Base-by-base conservation (phyloP, 2,329 filamentous ascomycete species). In the Sporothrix pseudoabietina region DNA sequence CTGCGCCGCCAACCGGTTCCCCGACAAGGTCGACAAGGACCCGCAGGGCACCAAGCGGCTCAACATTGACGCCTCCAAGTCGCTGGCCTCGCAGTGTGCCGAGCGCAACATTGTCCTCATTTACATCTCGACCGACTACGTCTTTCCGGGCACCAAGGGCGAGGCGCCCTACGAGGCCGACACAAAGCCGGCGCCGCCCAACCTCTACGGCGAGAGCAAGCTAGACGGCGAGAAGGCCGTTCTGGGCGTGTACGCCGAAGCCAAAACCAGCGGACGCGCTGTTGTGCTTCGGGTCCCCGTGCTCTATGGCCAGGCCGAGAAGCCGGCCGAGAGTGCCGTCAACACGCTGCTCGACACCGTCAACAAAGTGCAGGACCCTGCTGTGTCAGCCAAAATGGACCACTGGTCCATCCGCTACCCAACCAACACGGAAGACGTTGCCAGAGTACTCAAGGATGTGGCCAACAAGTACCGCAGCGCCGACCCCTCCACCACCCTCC, bases 391-490 rank as follows among this genome's bases (percentile, higher is more conserved):
- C 55, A 90, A 88, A 79, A 94, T 97, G 90, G 94, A 97, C 78
- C 90, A 97, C 80, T 97, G 93, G 90, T 90, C 92, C 1, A 83
- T 92, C 69, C 88, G 94, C 39, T 97, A 93, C 82, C 94, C 94
- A 9, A 97, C 94, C 8, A 96, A 96, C 80, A 97, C 94, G 0
- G 91, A 94, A 79, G 94, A 97, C 79, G 91, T 97, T 22, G 94
- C 87, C 22, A 87, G 94, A 54, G 92, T 97, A 63, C 22, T 76
- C 2, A 41, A 30, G 32, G 74, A 97, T 77, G 84, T 96, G 66
- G 88, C 92, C 1, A 85, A 85, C 75, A 90, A 92, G 78, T 96
- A 94, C 78, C 91, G 71, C 81, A 80, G 4, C 81, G 44, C 84
- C 14, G 78, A 80, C 54, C 83, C 87, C 52, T 82, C 85, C 69